Evolutionary conservation across 768 basidiomycete species (phyloP), one percentile per base, ranked within the genome.

Genomic region (Hygrocybe punicea): DNA sequence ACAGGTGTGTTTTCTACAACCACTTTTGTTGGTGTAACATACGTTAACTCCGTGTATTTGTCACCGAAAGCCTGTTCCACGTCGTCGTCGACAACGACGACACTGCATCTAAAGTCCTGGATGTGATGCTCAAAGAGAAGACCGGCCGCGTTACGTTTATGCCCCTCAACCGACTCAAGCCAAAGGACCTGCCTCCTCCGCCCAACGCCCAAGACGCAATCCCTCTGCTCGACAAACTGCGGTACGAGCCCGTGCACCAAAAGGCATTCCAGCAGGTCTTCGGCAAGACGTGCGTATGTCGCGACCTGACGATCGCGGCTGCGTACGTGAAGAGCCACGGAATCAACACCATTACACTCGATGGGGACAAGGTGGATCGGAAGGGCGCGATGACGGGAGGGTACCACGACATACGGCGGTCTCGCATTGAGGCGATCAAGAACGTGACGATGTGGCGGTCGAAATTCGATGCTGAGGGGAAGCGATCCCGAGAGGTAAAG

Each of bases 191-290:
- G 1, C 77, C 81, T 0, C 75, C 81, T 0, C 75, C 83, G 17
- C 87, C 87, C 8, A 78, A 88, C 74, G 87, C 85, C 0, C 81
- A 85, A 58, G 88, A 91, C 59, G 86, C 87, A 0, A 85, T 90
- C 53, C 90, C 91, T 1, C 83, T 93, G 47, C 79, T 99, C 29
- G 80, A 84, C 59, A 94, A 93, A 68, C 81, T 99, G 55, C 78
- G 79, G 2, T 98, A 84, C 67, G 88, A 94, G 51, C 75, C 74
- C 0, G 70, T 67, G 17, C 88, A 86, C 65, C 77, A 80, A 46
- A 89, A 89, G 62, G 97, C 97, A 0, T 93, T 98, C 73, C 85
- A 93, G 65, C 97, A 98, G 67, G 95, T 98, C 10, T 99, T 99
- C 62, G 94, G 95, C 36, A 93, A 93, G 72, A 98, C 96, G 0